A percentile compares a stretch with the other conserved stretches of the same genome.
phyloP scores from a whole-genome alignment of 768 basidiomycete genomes.

The Gloeophyllum trabeum region DNA sequence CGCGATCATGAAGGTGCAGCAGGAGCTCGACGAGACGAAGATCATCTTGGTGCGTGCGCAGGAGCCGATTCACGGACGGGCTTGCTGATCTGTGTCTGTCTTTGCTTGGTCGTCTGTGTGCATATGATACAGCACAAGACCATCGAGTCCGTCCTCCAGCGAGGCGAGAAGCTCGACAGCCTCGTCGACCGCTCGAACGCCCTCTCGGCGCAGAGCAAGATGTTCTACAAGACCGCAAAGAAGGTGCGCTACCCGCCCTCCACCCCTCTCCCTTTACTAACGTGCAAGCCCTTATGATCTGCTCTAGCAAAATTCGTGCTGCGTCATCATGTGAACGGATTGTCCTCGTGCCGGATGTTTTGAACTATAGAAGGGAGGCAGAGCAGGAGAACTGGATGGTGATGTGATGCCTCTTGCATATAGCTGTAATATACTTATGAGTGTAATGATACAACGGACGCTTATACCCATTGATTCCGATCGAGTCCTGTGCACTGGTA shows the following conservation, averaged over 20 bases:
- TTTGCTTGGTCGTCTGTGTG: not conserved
- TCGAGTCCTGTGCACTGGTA: no score
- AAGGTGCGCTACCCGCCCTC: slow-evolving; percentile 43
- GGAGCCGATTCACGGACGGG: not conserved
- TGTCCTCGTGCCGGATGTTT: not conserved
- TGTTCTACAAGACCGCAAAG: slow-evolving; percentile 99
- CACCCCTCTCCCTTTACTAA: not conserved
- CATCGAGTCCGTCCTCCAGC: slow-evolving; percentile 91
- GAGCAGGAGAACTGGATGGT: no score
- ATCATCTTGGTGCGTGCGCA: slow-evolving; percentile 84
- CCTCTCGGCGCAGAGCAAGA: slow-evolving; percentile 84
- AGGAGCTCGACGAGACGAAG: slow-evolving; percentile 98
- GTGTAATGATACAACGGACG: no score
- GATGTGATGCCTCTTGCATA: no score
- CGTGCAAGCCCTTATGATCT: not conserved
- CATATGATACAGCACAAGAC: slow-evolving; percentile 80
- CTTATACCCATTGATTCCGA: no score
- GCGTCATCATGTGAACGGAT: slow-evolving; percentile 61
- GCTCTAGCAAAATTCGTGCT: slow-evolving; percentile 88
- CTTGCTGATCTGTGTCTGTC: no score
- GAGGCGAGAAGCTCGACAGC: slow-evolving; percentile 94
- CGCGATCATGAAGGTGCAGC: slow-evolving; percentile 96
- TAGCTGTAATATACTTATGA: no score
- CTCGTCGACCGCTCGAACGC: slow-evolving; percentile 89
- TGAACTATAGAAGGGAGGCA: not conserved